These are phyloP conservation scores for Schizosaccharomyces osmophilus DNA, from an alignment of 805 yeast species.

Conservation along the genomic window DNA sequence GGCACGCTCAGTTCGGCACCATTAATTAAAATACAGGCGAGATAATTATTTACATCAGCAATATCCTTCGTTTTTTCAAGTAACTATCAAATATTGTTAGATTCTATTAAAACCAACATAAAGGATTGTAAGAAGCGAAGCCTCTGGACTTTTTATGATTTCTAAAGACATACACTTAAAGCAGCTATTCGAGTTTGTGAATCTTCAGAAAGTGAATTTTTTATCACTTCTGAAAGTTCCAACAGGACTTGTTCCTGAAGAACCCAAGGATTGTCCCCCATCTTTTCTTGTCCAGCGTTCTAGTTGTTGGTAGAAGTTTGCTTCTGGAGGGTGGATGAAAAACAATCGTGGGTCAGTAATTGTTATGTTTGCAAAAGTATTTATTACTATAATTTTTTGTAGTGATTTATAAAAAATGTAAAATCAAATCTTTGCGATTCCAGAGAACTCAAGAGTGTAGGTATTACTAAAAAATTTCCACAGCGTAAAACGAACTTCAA, in stretches of 20 bases:
- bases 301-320: background rate
- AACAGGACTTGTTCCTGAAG: background rate
- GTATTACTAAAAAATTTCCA: too few relatives aligned
- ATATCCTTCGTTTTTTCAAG: slow-evolving; percentile 1
- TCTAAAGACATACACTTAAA: background rate
- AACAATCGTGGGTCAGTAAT: too few relatives aligned
- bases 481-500: too few relatives aligned
- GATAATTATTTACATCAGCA: slow-evolving; percentile 61
- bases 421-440: too few relatives aligned
- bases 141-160: background rate
- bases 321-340: background rate
- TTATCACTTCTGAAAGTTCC: background rate
- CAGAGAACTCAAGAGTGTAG: too few relatives aligned
- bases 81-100: background rate
- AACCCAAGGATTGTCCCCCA: slow-evolving; percentile 1
- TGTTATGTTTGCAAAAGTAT: too few relatives aligned
- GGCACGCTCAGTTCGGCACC: slow-evolving; percentile 26
- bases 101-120: background rate
- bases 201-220: background rate
- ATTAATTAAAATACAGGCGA: slow-evolving; percentile 39
- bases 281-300: background rate
- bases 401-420: too few relatives aligned
- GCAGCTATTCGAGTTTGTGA: background rate
- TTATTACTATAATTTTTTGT: too few relatives aligned
- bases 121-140: background rate